Base-by-base conservation (phyloP, 257 asterid species). In the Lycium barbarum region DNA sequence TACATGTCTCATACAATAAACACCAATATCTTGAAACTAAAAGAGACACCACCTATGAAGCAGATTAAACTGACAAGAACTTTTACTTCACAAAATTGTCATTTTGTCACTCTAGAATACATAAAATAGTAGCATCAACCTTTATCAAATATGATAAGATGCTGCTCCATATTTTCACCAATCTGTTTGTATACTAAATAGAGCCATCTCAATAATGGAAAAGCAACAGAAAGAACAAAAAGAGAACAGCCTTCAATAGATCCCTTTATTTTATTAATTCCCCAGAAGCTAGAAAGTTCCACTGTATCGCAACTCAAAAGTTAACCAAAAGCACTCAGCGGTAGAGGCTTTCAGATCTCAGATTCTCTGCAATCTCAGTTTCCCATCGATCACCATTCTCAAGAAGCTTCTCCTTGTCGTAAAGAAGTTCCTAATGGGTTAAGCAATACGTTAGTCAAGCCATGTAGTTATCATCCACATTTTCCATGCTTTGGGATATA, bases 361-460 rank as follows among this genome's bases (percentile, higher is more conserved):
- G 98, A 87, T 96, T 93, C 94, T 94, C 99, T 4, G 97, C 97
- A 57, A 95, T 95, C 91, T 95, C 98, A 74, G 97, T 93, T 86
- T 95, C 98, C 99, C 99, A 96, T 70, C 98, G 82, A 88, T 96
- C 98, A 51, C 99, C 99, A 82, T 96, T 96, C 90, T 94, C 98
- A 10, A 94, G 92, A 35, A 96, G 94, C 90, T 94, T 94, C 95
- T 96, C 99, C 93, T 94, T 96, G 93, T 96, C 99, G 20, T 94
- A 96, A 9, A 96, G 91, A 81, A 96, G 98, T 88, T 96, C 99
- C 99, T 94, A 79, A 67, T 22, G 35, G 55, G 35, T 70, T 47
- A 74, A 74, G 62, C 43, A 74, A 49, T 14, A 3, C 6, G n/a
- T 74, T 47, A 49, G 62, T 49, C 36, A 72, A 73, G 81, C n/a